Conservation (phyloP, 1,139 yeast genomes). For the Candida sp. region DNA sequence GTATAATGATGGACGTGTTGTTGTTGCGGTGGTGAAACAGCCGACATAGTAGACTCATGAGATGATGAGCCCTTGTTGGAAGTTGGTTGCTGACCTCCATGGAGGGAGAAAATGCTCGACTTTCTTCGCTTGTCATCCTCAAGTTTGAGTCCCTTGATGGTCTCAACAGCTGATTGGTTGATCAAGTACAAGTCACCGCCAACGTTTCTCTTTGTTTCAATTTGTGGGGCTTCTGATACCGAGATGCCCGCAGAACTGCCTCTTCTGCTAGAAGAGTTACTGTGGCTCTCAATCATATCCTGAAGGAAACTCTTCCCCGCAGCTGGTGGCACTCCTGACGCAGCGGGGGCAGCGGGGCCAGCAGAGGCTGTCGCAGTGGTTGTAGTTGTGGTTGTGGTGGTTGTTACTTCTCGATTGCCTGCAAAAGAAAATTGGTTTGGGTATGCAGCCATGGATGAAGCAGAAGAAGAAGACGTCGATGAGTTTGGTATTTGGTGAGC, state of each 20-base stretch:
- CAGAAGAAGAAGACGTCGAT: slow-evolving; percentile 6
- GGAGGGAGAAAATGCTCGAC: slow-evolving; percentile 33
- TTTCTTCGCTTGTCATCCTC: slow-evolving; percentile 49
- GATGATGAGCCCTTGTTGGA: slow-evolving; percentile 11
- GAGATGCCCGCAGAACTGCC: slow-evolving; percentile 35
- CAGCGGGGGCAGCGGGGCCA: not conserved
- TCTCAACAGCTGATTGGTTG: slow-evolving; percentile 52
- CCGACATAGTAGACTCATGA: slow-evolving; percentile 3
- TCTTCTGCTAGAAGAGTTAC: slow-evolving; percentile 28
- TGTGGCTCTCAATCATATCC: slow-evolving; percentile 39
- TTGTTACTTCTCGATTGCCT: slow-evolving; percentile 31
- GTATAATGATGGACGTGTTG: not conserved
- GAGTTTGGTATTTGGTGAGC: slow-evolving; percentile 16
- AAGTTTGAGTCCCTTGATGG: slow-evolving; percentile 53
- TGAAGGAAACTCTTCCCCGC: slow-evolving; percentile 29
- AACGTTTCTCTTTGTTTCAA: slow-evolving; percentile 55
- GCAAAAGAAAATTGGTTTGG: slow-evolving; percentile 26
- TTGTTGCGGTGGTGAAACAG: slow-evolving; percentile 2
- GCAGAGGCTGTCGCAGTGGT: not conserved
- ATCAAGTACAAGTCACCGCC: slow-evolving; percentile 59
- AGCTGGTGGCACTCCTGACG: not conserved
- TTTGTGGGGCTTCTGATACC: slow-evolving; percentile 46
- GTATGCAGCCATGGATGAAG: slow-evolving; percentile 16
- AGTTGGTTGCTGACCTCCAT: not conserved
- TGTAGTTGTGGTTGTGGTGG: not conserved